Conservation (phyloP, 768 basidiomycete genomes). For the Clathrus columnatus region DNA sequence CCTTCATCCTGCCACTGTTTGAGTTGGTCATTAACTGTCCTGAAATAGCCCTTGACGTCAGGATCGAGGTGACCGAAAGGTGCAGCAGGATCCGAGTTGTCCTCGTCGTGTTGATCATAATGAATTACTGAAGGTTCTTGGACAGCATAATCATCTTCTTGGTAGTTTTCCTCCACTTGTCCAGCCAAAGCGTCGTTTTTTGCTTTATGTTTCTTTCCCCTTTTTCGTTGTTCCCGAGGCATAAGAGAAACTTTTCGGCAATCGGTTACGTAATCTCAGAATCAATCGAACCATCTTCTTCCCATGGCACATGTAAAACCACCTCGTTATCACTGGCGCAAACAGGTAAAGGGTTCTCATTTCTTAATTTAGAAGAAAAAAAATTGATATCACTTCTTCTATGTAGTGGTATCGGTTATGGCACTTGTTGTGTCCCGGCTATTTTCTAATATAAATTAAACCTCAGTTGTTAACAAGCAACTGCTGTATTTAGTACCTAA, state of each 20-base stretch:
- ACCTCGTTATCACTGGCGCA: too few relatives aligned
- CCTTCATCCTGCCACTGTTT: slow-evolving; percentile 75
- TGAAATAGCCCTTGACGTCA: slow-evolving; percentile 89
- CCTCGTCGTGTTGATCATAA: slow-evolving; percentile 43
- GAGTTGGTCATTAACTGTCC: slow-evolving; percentile 80
- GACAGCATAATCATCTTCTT: slow-evolving; percentile 12
- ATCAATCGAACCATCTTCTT: background rate
- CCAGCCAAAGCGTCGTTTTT: slow-evolving; percentile 22
- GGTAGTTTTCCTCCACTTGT: slow-evolving; percentile 17
- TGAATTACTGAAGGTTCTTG: slow-evolving; percentile 13
- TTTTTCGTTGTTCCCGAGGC: slow-evolving; percentile 68
- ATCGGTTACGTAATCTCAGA: background rate
- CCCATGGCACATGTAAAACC: too few relatives aligned
- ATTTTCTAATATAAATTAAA: too few relatives aligned
- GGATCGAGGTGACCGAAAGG: slow-evolving; percentile 87
- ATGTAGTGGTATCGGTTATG: too few relatives aligned
- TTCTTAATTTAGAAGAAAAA: too few relatives aligned
- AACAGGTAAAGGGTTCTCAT: too few relatives aligned
- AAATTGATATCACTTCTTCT: too few relatives aligned
- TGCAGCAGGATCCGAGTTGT: slow-evolving; percentile 48
- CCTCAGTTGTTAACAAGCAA: too few relatives aligned
- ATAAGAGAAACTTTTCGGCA: slow-evolving; percentile 25
- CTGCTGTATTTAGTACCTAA: too few relatives aligned
- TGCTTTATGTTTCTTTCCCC: slow-evolving; percentile 70
- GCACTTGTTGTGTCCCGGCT: too few relatives aligned